phyloP scores from a whole-genome alignment of 1,284 basidiomycete genomes.

The Ceratobasidium sp. region DNA sequence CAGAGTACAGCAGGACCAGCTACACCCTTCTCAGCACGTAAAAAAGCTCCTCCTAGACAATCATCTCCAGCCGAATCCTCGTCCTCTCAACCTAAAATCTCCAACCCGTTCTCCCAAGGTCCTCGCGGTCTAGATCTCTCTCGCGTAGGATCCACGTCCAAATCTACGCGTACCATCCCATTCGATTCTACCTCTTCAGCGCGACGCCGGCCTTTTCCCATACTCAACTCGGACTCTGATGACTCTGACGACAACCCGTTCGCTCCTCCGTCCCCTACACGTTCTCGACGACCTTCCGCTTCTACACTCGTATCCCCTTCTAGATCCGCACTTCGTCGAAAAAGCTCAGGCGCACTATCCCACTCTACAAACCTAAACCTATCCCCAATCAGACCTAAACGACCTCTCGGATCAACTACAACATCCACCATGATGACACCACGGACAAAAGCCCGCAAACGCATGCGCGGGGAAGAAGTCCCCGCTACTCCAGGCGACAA shows the following conservation, averaged over 20 bases:
- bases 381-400: slow-evolving; percentile 26
- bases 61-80: slow-evolving; percentile 19
- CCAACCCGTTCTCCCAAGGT: slow-evolving; percentile 33
- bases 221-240: slow-evolving; percentile 18
- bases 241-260: slow-evolving; percentile 30
- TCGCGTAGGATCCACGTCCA: slow-evolving; percentile 11
- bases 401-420: background rate
- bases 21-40: slow-evolving; percentile 31
- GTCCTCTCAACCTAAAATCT: slow-evolving; percentile 29
- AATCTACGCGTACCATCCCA: slow-evolving; percentile 36
- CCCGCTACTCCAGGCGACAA: slow-evolving; percentile 48
- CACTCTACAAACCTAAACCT: background rate
- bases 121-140: slow-evolving; percentile 14
- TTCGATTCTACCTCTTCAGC: slow-evolving; percentile 27
- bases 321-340: slow-evolving; percentile 17
- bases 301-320: slow-evolving; percentile 10
- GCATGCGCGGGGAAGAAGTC: slow-evolving; percentile 50
- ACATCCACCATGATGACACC: slow-evolving; percentile 41
- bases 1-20: slow-evolving; percentile 14
- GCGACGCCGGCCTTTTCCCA: background rate
- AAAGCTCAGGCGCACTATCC: background rate
- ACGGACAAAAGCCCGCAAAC: slow-evolving; percentile 49
- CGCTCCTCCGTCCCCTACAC: slow-evolving; percentile 23
- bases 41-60: background rate
- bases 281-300: slow-evolving; percentile 19